A percentile compares a stretch with the other conserved stretches of the same genome.
These are phyloP conservation scores for Mortierella sp. DNA, from an alignment of 371 early-diverging fungal species.

Conservation along the genomic window DNA sequence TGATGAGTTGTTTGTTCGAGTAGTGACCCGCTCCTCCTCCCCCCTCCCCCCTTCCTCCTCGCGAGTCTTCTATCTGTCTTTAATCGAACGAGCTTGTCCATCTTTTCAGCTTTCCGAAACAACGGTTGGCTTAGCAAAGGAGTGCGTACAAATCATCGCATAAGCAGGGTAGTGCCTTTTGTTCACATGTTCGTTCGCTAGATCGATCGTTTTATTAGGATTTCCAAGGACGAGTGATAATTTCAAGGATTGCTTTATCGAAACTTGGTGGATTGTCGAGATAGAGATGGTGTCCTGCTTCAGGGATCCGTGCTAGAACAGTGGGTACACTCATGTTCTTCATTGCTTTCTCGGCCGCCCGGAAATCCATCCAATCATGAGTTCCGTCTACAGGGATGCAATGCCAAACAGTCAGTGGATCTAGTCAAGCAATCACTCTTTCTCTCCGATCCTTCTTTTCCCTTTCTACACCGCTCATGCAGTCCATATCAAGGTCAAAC, in stretches of 20 bases:
- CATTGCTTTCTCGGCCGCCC: slow-evolving; percentile 73
- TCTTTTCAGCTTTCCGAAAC: too few relatives aligned
- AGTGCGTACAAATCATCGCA: too few relatives aligned
- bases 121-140: too few relatives aligned
- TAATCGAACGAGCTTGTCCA: too few relatives aligned
- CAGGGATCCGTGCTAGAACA: slow-evolving; percentile 59
- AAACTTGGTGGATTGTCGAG: slow-evolving; percentile 86
- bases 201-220: too few relatives aligned
- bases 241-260: slow-evolving; percentile 60
- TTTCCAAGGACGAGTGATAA: slow-evolving; percentile 42
- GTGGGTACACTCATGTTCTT: slow-evolving; percentile 65
- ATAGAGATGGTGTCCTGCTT: slow-evolving; percentile 90
- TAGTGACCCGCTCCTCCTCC: too few relatives aligned
- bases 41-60: too few relatives aligned
- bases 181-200: too few relatives aligned
- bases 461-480: not conserved
- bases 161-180: too few relatives aligned
- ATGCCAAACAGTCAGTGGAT: not conserved
- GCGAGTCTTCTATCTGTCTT: too few relatives aligned
- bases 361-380: slow-evolving; percentile 93
- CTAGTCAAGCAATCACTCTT: too few relatives aligned
- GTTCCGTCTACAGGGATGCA: slow-evolving; percentile 36
- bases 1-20: too few relatives aligned
- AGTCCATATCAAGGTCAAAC: slow-evolving; percentile 5
- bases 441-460: not conserved